Conservation (phyloP, 164 flowering plant genomes). For the Vitis riparia region DNA sequence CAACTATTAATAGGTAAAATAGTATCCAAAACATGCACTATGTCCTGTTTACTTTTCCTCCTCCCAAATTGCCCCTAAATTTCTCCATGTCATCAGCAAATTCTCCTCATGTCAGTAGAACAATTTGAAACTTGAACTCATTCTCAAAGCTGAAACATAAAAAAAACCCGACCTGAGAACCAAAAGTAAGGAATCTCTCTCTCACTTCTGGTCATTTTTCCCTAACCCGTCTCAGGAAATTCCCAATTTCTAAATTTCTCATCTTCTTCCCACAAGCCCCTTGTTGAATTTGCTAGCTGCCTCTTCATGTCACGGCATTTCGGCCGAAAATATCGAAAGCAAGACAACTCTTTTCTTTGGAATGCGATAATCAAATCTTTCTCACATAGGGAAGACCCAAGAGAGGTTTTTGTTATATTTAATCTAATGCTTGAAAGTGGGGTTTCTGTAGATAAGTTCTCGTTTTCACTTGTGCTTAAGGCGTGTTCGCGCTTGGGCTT, state of each 20-base stretch:
- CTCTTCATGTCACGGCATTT: constrained; percentile 39
- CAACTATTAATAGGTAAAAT: too few species aligned
- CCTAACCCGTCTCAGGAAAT: constrained; percentile 29
- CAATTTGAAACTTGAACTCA: too few species aligned
- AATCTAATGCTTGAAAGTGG: constrained; percentile 55
- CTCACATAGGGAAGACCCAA: constrained; percentile 53
- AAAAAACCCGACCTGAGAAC: constrained; percentile 14
- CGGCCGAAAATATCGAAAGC: neutral
- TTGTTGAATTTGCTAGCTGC: constrained; percentile 49
- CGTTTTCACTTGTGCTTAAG: constrained; percentile 59
- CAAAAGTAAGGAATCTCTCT: too few species aligned
- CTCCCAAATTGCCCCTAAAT: too few species aligned
- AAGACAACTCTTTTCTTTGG: constrained; percentile 51
- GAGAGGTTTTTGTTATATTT: constrained; percentile 38
- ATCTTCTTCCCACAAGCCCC: constrained; percentile 43
- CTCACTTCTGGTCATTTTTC: constrained; percentile 8
- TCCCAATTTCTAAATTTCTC: constrained; percentile 36
- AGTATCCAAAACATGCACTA: too few species aligned
- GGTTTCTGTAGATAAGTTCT: constrained; percentile 41
- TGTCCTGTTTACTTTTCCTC: too few species aligned
- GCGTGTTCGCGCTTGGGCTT: constrained; percentile 51
- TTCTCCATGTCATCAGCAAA: too few species aligned
- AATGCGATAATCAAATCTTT: constrained; percentile 55
- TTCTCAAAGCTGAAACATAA: too few species aligned
- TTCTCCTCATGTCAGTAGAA: too few species aligned